A percentile compares a stretch with the other conserved stretches of the same genome.
Evolutionary conservation across 2,329 filamentous ascomycete genomes (phyloP).

Genomic region (Tolypocladium ophioglossoides): DNA sequence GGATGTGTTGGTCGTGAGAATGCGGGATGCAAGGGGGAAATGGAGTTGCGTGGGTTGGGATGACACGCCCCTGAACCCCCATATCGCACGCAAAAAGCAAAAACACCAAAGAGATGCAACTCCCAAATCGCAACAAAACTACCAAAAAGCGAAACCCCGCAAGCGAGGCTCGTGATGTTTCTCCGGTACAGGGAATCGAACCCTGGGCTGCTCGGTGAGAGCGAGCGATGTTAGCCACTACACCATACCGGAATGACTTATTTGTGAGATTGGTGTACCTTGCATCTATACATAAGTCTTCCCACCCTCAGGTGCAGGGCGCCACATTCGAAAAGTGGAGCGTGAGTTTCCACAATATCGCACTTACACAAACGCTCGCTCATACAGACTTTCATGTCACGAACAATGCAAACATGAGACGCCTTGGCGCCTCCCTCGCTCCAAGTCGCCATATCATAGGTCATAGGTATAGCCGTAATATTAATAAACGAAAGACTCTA

Average conservation of each 20-base stretch:
- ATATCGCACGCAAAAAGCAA: not conserved
- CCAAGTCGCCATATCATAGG: not conserved
- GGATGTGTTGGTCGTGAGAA: not conserved
- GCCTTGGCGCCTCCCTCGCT: not conserved
- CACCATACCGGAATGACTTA: slow-evolving; percentile 20
- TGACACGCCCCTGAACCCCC: no score
- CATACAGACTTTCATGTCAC: not conserved
- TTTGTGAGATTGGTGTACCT: not conserved
- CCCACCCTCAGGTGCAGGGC: no score
- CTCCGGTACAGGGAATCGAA: slow-evolving; percentile 25
- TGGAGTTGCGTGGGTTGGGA: not conserved
- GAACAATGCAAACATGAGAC: not conserved
- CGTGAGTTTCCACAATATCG: not conserved
- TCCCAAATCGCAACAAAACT: not conserved
- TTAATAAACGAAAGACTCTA: not conserved
- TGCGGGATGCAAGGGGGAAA: not conserved
- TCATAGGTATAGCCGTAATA: not conserved
- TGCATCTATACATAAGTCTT: not conserved
- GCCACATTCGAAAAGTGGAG: not conserved
- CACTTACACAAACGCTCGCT: not conserved
- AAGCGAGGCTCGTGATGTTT: not conserved
- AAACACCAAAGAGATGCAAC: not conserved
- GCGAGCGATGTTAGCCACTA: slow-evolving; percentile 27
- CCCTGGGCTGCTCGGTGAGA: slow-evolving; percentile 26
- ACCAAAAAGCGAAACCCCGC: not conserved